phyloP scores from a whole-genome alignment of 257 asterid genomes.

The Solanum verrucosum region DNA sequence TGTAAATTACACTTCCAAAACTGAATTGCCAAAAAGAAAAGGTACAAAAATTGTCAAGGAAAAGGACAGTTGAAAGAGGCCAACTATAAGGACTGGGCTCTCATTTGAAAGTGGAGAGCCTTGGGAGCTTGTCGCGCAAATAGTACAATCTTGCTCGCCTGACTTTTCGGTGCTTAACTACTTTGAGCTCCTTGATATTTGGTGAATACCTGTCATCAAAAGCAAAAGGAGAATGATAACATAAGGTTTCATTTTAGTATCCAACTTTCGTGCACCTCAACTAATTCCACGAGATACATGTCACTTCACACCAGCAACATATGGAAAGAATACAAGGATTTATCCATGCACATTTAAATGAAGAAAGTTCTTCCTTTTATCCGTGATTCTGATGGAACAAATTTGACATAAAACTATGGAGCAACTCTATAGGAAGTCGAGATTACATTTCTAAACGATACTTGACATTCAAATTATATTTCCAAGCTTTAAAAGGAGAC shows the following conservation, averaged over 20 bases:
- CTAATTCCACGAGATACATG: neutral
- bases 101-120: slow-evolving; percentile 93
- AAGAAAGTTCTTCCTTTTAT: neutral
- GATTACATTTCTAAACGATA: neutral
- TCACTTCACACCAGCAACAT: neutral
- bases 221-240: neutral
- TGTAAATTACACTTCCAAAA: neutral
- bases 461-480: neutral
- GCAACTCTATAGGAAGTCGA: neutral
- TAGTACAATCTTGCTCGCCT: slow-evolving; percentile 80
- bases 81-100: neutral
- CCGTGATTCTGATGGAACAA: neutral
- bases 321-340: too few relatives aligned
- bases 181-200: slow-evolving; percentile 67
- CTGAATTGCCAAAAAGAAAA: neutral
- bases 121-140: slow-evolving; percentile 86
- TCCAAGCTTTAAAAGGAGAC: neutral
- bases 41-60: neutral
- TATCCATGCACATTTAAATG: too few relatives aligned
- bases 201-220: slow-evolving; percentile 70
- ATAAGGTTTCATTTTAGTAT: neutral
- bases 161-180: slow-evolving; percentile 79
- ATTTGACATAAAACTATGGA: neutral
- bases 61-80: neutral
- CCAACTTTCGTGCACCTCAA: neutral